Conservation (phyloP, 306 rosid species). For the Trichosanthes truncata region DNA sequence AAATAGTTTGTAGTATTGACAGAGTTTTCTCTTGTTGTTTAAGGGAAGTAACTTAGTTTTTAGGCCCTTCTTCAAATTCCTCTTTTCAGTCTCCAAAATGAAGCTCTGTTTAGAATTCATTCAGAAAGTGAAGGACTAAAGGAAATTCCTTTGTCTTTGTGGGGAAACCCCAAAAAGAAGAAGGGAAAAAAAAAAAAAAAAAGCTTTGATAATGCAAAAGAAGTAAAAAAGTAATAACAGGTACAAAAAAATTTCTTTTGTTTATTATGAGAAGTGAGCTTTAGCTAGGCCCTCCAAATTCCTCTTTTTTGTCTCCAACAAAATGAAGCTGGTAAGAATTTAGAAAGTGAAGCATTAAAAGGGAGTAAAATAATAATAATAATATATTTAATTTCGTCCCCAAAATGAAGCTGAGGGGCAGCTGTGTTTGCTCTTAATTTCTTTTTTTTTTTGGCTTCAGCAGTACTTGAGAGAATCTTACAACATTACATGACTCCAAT, state of each 20-base stretch:
- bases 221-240: background rate
- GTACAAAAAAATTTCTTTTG: background rate
- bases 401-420: no score
- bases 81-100: background rate
- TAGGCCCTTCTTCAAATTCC: background rate
- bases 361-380: background rate
- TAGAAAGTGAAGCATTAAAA: background rate
- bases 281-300: background rate
- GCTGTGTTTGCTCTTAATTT: no score
- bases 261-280: background rate
- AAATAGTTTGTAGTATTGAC: background rate
- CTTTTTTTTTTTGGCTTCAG: no score
- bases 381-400: background rate
- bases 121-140: background rate
- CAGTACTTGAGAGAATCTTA: background rate
- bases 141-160: background rate
- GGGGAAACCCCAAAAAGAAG: background rate
- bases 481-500: no score
- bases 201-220: no score
- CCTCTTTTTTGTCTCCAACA: background rate
- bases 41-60: background rate
- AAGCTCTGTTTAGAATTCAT: no score
- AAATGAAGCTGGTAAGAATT: background rate
- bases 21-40: background rate
- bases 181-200: background rate